Conservation (phyloP, 106 monocot genomes). For the Dendrobium catenatum region DNA sequence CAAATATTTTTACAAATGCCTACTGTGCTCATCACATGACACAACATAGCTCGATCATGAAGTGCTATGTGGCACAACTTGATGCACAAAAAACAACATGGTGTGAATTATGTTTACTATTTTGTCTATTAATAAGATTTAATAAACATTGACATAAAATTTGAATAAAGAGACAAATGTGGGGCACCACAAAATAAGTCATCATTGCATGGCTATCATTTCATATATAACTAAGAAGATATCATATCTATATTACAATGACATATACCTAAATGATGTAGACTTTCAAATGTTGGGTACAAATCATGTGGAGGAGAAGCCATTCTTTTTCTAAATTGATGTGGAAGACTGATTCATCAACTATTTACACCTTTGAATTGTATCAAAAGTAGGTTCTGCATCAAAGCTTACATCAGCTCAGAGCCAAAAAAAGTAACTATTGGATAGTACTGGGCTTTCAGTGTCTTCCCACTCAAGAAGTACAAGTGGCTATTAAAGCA, state of each 20-base stretch:
- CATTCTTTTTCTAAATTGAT: neutral
- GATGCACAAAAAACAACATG: neutral
- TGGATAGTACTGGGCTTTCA: neutral
- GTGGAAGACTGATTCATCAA: neutral
- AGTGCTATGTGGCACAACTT: neutral
- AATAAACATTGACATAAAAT: neutral
- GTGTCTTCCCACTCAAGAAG: neutral
- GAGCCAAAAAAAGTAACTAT: neutral
- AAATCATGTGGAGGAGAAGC: constrained; percentile 12
- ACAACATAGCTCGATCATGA: neutral
- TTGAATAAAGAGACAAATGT: neutral
- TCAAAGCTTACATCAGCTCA: constrained; percentile 1
- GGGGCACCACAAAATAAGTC: neutral
- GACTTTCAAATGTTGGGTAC: neutral
- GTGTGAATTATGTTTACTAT: neutral
- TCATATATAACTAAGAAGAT: constrained; percentile 7
- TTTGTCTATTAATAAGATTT: neutral
- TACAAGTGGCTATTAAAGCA: neutral
- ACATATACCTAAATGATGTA: constrained; percentile 5
- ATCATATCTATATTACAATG: constrained; percentile 7
- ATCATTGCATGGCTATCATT: neutral
- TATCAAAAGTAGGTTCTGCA: neutral
- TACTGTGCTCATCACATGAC: neutral
- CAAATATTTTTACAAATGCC: neutral
- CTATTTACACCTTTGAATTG: neutral